Percentiles rank a stretch among this genome's conserved stretches.
Evolutionary conservation across 345 rosid species (phyloP).

Genomic region (Eucalyptus curtisii): DNA sequence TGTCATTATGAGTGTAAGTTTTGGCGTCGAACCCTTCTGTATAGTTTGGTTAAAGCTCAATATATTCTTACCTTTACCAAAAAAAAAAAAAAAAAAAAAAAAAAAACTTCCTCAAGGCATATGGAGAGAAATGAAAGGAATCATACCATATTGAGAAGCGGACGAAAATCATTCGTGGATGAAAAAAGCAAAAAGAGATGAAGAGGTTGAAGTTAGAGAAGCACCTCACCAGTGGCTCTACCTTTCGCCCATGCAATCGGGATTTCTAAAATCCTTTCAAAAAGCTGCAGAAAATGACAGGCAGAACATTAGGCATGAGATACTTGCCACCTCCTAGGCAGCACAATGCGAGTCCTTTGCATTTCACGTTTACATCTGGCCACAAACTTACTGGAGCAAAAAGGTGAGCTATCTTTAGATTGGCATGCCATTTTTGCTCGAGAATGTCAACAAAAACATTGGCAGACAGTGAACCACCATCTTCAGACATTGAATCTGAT

Average conservation of each 20-base stretch:
- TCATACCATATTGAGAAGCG: background rate
- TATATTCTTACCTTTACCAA: too few species aligned
- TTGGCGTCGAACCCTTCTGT: too few species aligned
- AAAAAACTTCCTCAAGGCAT: background rate
- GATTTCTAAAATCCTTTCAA: constrained; percentile 86
- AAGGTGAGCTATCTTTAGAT: constrained; percentile 66
- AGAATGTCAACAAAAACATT: constrained; percentile 82
- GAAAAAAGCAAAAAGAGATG: background rate
- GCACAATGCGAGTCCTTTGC: background rate
- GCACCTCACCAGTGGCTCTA: constrained; percentile 99
- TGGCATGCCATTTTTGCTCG: constrained; percentile 92
- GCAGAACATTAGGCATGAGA: background rate
- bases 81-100: too few species aligned
- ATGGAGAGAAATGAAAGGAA: background rate
- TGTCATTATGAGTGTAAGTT: too few species aligned
- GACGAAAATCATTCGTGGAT: background rate
- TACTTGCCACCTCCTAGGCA: background rate
- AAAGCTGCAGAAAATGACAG: constrained; percentile 39
- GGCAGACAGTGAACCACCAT: constrained; percentile 87
- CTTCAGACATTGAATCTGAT: constrained; percentile 58
- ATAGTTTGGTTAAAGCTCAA: too few species aligned
- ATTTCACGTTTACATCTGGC: background rate
- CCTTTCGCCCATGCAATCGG: constrained; percentile 87
- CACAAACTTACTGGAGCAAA: constrained; percentile 79
- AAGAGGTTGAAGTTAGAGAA: constrained; percentile 40